Percentiles rank a stretch among this genome's conserved stretches.
These are phyloP conservation scores for Saitozyma podzolica DNA, from an alignment of 768 basidiomycete genomes.

Conservation along the genomic window DNA sequence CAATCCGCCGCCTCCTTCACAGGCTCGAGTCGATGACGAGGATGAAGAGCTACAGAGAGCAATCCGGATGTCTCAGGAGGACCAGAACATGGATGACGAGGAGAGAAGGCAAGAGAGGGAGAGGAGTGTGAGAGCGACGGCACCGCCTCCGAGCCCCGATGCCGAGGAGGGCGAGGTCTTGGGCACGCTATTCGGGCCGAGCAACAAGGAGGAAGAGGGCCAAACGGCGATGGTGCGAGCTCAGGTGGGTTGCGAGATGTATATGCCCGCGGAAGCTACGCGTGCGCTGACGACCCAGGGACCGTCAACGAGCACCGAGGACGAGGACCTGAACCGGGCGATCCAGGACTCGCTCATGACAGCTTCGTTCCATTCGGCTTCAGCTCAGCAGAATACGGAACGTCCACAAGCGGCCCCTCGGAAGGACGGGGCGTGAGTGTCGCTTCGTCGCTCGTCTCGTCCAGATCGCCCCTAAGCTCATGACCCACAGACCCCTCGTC, in stretches of 20 bases:
- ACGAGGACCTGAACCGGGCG: slow-evolving; percentile 42
- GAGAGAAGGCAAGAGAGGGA: slow-evolving; percentile 24
- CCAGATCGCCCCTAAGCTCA: not conserved
- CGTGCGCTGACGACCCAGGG: not conserved
- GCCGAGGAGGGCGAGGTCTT: slow-evolving; percentile 13
- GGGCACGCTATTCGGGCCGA: slow-evolving; percentile 37
- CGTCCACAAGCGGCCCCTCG: slow-evolving; percentile 17
- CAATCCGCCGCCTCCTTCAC: not conserved
- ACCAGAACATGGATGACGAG: slow-evolving; percentile 6
- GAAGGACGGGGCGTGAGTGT: slow-evolving; percentile 38
- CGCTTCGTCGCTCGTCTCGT: not conserved
- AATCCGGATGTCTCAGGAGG: slow-evolving; percentile 21
- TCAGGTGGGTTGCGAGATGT: slow-evolving; percentile 18
- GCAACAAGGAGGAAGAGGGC: slow-evolving; percentile 36
- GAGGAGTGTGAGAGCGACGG: slow-evolving; percentile 35
- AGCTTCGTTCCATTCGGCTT: slow-evolving; percentile 43
- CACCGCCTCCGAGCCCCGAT: slow-evolving; percentile 39
- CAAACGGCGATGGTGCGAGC: slow-evolving; percentile 28
- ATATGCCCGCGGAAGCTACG: not conserved
- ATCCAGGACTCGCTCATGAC: slow-evolving; percentile 51
- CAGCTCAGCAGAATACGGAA: slow-evolving; percentile 24
- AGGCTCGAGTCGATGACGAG: slow-evolving; percentile 19
- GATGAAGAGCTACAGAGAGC: slow-evolving; percentile 34
- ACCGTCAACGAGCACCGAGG: slow-evolving; percentile 20
- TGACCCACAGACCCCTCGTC: slow-evolving; percentile 24